A percentile compares a stretch with the other conserved stretches of the same genome.
Evolutionary conservation across 805 yeast genomes (phyloP).

Genomic region (Lipomyces kockii): DNA sequence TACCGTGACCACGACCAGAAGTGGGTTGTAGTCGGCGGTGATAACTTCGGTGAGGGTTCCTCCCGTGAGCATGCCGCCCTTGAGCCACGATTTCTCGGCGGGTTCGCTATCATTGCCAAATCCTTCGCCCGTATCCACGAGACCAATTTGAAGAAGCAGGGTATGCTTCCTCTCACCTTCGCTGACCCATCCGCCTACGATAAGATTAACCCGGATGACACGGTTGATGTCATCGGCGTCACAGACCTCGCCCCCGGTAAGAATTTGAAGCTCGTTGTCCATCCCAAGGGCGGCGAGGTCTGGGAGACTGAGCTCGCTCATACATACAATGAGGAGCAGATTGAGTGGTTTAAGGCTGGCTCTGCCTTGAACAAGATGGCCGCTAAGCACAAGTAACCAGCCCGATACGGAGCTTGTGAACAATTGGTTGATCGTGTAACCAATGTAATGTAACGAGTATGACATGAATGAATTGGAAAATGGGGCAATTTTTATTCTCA

Average conservation of each 20-base stretch:
- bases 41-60: conserved; percentile 98
- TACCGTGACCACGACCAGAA: conserved; percentile 87
- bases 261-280: conserved; percentile 76
- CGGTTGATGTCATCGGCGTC: conserved; percentile 72
- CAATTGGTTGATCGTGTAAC: neutral
- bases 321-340: conserved; percentile 95
- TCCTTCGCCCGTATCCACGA: conserved; percentile 98
- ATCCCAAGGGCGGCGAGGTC: conserved; percentile 71
- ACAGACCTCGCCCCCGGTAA: conserved; percentile 79
- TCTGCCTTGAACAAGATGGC: conserved; percentile 98
- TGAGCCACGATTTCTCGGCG: conserved; percentile 93
- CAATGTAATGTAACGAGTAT: neutral
- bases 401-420: neutral
- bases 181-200: conserved; percentile 91
- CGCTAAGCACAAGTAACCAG: neutral
- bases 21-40: conserved; percentile 97
- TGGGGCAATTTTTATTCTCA: neutral
- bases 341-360: conserved; percentile 99
- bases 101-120: conserved; percentile 82
- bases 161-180: conserved; percentile 92
- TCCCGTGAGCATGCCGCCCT: conserved; percentile 99
- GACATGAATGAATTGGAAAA: neutral
- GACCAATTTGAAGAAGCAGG: conserved; percentile 97
- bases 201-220: conserved; percentile 74
- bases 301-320: conserved; percentile 94